These are phyloP conservation scores for Annulohypoxylon moriforme DNA, from an alignment of 495 filamentous ascomycete genomes.

Conservation along the genomic window DNA sequence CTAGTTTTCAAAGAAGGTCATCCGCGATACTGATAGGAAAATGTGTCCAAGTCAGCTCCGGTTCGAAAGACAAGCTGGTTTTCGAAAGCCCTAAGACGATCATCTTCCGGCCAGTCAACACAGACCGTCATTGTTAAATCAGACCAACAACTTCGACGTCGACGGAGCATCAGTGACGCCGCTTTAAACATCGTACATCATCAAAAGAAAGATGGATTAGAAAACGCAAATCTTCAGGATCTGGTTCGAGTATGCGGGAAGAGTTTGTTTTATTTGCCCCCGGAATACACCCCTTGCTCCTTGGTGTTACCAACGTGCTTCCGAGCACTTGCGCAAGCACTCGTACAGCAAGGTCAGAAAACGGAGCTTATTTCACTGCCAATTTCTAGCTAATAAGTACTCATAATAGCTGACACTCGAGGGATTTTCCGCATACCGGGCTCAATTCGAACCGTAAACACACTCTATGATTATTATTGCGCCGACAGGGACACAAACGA, in stretches of 20 bases:
- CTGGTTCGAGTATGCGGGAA: constrained; percentile 80
- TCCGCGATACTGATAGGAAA: constrained; percentile 3
- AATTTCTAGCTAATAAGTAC: constrained; percentile 35
- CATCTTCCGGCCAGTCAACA: constrained; percentile 34
- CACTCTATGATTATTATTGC: constrained; percentile 72
- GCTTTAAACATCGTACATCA: constrained; percentile 60
- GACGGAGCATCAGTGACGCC: constrained; percentile 63
- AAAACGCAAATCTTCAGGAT: constrained; percentile 69
- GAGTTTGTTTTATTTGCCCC: constrained; percentile 73
- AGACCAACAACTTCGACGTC: constrained; percentile 46
- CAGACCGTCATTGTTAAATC: constrained; percentile 26
- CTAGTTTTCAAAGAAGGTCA: too few relatives aligned
- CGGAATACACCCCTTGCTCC: constrained; percentile 70
- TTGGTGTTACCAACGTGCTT: constrained; percentile 79
- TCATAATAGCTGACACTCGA: constrained; percentile 57
- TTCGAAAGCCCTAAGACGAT: constrained; percentile 39
- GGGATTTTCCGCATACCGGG: constrained; percentile 76
- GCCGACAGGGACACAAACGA: constrained; percentile 60
- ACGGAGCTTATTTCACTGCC: not conserved
- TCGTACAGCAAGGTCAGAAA: constrained; percentile 72
- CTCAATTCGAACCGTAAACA: constrained; percentile 62
- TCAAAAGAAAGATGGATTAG: constrained; percentile 65
- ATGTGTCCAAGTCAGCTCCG: constrained; percentile 7
- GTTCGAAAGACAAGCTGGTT: constrained; percentile 44
- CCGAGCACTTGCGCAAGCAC: constrained; percentile 73